These are phyloP conservation scores for Achaetomium macrosporum DNA, from an alignment of 2,329 filamentous ascomycete species.

Conservation along the genomic window DNA sequence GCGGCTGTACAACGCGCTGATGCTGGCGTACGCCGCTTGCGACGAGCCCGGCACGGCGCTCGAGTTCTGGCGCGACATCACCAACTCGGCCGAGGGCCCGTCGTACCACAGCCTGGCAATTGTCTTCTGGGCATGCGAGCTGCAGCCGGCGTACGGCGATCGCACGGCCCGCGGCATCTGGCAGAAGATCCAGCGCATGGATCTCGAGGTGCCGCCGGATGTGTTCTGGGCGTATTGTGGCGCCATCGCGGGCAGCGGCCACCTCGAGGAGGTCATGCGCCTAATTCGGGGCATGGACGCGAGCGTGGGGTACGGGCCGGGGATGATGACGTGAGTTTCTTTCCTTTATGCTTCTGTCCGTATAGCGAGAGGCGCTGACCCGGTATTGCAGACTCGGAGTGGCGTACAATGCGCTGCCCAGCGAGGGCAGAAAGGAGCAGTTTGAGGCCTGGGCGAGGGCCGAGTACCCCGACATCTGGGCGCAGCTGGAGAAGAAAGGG, in stretches of 20 bases:
- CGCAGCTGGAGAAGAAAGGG: conserved; percentile 52
- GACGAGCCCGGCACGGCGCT: conserved; percentile 62
- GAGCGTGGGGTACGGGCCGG: conserved; percentile 61
- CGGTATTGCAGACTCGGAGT: conserved; percentile 56
- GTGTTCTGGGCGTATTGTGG: conserved; percentile 75
- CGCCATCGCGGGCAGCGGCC: conserved; percentile 66
- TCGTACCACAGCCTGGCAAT: conserved; percentile 74
- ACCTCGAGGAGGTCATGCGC: conserved; percentile 60
- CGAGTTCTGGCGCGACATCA: conserved; percentile 78
- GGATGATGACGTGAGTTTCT: conserved; percentile 61
- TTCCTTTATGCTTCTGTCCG: neutral
- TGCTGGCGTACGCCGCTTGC: conserved; percentile 74
- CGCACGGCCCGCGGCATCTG: conserved; percentile 61
- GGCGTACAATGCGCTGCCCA: conserved; percentile 68
- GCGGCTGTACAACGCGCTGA: conserved; percentile 72
- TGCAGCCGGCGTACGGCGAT: conserved; percentile 47
- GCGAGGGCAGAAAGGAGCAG: conserved; percentile 57
- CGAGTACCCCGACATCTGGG: conserved; percentile 65
- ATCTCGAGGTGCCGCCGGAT: conserved; percentile 66
- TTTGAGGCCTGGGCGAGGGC: conserved; percentile 70
- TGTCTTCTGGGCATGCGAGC: conserved; percentile 73
- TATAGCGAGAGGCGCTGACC: neutral
- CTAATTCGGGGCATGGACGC: conserved; percentile 62
- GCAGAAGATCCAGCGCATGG: conserved; percentile 64
- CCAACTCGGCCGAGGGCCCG: conserved; percentile 78